These are phyloP conservation scores for Phaeosphaeria sp. DNA, from an alignment of 2,329 filamentous ascomycete species.

Conservation along the genomic window DNA sequence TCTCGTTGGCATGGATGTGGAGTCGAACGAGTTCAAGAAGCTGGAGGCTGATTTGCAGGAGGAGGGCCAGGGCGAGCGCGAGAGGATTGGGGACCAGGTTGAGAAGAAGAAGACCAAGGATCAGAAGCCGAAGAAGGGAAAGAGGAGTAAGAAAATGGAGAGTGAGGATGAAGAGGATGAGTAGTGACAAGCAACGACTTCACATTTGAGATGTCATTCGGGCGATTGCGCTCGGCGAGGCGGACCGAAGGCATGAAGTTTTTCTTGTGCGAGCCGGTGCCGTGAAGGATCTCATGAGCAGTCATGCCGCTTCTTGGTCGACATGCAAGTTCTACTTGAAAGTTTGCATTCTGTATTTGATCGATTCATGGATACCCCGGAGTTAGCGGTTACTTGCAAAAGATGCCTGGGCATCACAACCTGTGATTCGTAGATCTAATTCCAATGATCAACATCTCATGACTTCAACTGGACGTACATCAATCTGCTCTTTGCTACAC, in stretches of 20 bases:
- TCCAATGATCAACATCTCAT: no score
- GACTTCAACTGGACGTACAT: no score
- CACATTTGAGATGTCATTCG: neutral
- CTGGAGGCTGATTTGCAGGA: slow-evolving; percentile 71
- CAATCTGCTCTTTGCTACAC: no score
- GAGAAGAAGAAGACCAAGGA: slow-evolving; percentile 61
- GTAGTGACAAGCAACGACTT: no score
- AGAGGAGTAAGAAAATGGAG: slow-evolving; percentile 38
- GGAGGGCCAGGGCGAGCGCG: slow-evolving; percentile 73
- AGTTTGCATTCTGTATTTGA: neutral
- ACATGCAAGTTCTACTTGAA: neutral
- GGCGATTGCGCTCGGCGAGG: neutral
- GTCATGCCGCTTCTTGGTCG: neutral
- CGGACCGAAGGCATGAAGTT: neutral
- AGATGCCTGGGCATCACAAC: no score
- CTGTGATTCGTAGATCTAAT: no score
- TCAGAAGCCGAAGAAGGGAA: slow-evolving; percentile 31
- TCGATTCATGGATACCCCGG: neutral
- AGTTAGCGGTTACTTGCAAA: neutral
- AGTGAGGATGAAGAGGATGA: slow-evolving; percentile 16
- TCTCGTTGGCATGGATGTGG: slow-evolving; percentile 82
- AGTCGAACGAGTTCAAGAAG: slow-evolving; percentile 73
- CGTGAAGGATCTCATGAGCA: neutral
- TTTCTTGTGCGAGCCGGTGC: neutral
- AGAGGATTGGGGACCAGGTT: slow-evolving; percentile 76